Base-by-base conservation (phyloP, 2,329 filamentous ascomycete species). In the Periconia sp. region DNA sequence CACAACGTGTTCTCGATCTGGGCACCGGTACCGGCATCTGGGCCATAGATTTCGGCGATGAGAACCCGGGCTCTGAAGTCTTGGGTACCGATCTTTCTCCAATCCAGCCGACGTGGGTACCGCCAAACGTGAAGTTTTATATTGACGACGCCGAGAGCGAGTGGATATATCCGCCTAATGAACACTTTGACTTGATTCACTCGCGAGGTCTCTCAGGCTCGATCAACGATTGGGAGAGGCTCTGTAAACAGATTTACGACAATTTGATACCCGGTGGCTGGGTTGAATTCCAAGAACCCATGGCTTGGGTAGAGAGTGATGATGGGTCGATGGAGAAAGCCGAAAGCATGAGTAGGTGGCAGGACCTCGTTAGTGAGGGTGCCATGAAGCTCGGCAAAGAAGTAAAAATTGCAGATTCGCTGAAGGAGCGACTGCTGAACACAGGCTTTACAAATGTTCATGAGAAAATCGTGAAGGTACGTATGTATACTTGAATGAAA, bases 21-120 rank as follows among this genome's bases (percentile, higher is more conserved):
- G 72, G 72, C 17, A 74, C 72, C 0, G 65, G 68, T 17, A 71
- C 69, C 1, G 68, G 69, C 23, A 70, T 71, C 28, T 72, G 69
- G 69, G 65, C 66, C 21, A 65, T 71, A 17, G 69, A 71, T 46
- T 64, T 69, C 37, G 69, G 65, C 17, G 68, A 70, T 43, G 59
- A 65, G 46, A 50, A 69, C 29, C 66, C 66, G 1, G 59, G 50
- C 24, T 49, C 57, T 13, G 57, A 67, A n/a, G 61, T 72, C 29
- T 26, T 68, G 3, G 68, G 69, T 36, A 71, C 62, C 16, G 68
- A 72, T 31, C 55, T 72, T 5, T 59, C 50, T 5, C 67, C 68
- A 44, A 69, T 72, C 37, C 68, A 72, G 46, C 67, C 68, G 9
- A 63, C 54, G 16, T 70, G 65, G 65, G 59, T 70, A 9, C 70